Evolutionary conservation across 148 eudicot species (phyloP), one percentile per base, ranked within the genome.

Genomic region (Fallopia convolvulus): DNA sequence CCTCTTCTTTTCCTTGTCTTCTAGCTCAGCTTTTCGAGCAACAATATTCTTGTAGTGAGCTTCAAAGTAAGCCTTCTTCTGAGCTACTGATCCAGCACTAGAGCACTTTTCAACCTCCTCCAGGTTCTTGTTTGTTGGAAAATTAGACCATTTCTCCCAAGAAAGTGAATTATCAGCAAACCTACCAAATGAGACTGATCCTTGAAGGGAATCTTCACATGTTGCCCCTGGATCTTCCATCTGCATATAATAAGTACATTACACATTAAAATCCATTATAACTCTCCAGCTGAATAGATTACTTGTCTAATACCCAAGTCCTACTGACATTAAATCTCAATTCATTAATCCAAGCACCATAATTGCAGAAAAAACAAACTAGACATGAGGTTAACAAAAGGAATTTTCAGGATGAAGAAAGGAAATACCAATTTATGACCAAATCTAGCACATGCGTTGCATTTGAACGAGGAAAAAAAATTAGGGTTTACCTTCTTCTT

Each of bases 71-170:
- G 97, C 99, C 83, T 87, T 88, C 87, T 95, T 95, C 76, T 92
- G 92, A 76, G 99, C 99, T 9, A 95, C 99, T 14, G 99, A 95
- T 52, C 99, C 97, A 48, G 94, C 97, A 49, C 93, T 88, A 2
- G 97, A 89, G 71, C 87, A 90, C 84, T 86, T 94, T 73, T 87
- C 99, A 50, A 91, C 97, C 84, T 92, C 99, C 74, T 92, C 99
- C 75, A 94, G 84, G 83, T 92, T 90, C 89, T 90, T 94, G 61
- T 94, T 92, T 70, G 96, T 87, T 23, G 96, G 92, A 79, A 94
- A 94, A 81, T 96, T 58, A 21, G 98, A 94, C 92, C 96, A 94
- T 88, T 90, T 90, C 86, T 94, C 99, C 99, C 97, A 92, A 77
- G 91, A 89, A 83, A 92, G 96, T 13, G 89, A 84, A 86, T 94